Base-by-base conservation (phyloP, 2,329 filamentous ascomycete species). In the Bertia moriformis region DNA sequence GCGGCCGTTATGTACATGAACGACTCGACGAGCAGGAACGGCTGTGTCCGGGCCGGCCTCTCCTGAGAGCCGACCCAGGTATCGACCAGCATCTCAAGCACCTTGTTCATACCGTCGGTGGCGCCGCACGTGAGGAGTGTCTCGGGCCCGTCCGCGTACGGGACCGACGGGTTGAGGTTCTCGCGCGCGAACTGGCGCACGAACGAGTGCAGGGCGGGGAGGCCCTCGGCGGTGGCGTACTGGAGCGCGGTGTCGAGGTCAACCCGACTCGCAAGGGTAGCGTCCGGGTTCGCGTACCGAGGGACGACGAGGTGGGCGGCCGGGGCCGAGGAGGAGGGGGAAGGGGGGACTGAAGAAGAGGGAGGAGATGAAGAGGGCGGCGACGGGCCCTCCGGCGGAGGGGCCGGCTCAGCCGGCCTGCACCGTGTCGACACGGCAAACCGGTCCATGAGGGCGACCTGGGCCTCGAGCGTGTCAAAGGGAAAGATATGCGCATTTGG, bases 391-490 rank as follows among this genome's bases (percentile, higher is more conserved):
- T 7, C 29, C 3, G 47, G 43, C 14, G 46, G 39, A 12, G 44
- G 41, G 4, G 43, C 46, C 51, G 50, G 49, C 45, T 29, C 45
- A 35, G 14, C 38, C 35, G 39, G 51, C 36, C 40, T 51, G 18
- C 48, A 50, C 19, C 44, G 51, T 18, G 44, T 52, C 13, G 54
- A n/a, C n/a, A n/a, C 50, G 14, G 59, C 56, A 15, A 65, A 50
- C 37, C 53, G 49, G 14, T 54, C 50, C 14, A 58, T 47, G 2
- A 66, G 57, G 20, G 85, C 84, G 44, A 81, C 74, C 46, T 81
- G 77, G 30, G 87, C 84, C 59, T 93, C 85, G 45, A 95, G 74
- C 1, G 86, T 91, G 50, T 95, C 87, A 58, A 83, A 94, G 5
- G 88, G 88, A 52, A 95, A 95, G 61, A 85, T 85, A 42, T 71